Evolutionary conservation across 495 filamentous ascomycete genomes (phyloP).

Genomic region (Penicillium flavigenum): DNA sequence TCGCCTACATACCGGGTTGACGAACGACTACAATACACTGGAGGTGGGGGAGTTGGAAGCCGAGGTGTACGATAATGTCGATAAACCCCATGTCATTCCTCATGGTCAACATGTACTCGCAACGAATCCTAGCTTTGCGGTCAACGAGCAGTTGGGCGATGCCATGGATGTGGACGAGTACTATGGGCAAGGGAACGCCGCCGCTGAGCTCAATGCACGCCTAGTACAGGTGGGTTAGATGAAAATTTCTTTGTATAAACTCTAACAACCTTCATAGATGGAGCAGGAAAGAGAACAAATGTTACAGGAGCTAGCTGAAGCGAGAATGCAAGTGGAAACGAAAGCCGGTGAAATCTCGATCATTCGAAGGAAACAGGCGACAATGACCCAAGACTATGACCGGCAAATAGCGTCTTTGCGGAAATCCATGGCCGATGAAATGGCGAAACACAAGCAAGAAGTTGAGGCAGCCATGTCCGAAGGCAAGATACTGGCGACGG

Average conservation of each 20-base stretch:
- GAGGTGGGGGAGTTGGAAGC: conserved; percentile 57
- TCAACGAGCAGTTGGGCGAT: conserved; percentile 17
- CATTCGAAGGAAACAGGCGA: conserved; percentile 61
- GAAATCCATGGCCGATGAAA: conserved; percentile 54
- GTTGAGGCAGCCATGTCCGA: conserved; percentile 57
- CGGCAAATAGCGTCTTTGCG: conserved; percentile 50
- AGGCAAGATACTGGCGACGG: conserved; percentile 59
- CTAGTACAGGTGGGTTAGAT: conserved; percentile 32
- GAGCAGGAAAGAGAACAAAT: conserved; percentile 53
- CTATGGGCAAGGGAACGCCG: conserved; percentile 22
- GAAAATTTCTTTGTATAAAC: conserved; percentile 14
- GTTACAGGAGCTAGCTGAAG: conserved; percentile 46
- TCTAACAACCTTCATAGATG: conserved; percentile 44
- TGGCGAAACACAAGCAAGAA: conserved; percentile 54
- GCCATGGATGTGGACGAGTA: conserved; percentile 37
- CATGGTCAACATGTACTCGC: conserved; percentile 16
- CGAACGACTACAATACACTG: conserved; percentile 53
- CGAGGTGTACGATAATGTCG: conserved; percentile 50
- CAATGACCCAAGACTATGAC: conserved; percentile 56
- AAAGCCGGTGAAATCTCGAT: conserved; percentile 69
- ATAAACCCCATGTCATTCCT: conserved; percentile 30
- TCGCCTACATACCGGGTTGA: conserved; percentile 41
- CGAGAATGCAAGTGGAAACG: conserved; percentile 48
- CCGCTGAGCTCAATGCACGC: conserved; percentile 22
- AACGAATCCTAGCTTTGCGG: conserved; percentile 9